Evolutionary conservation across 257 asterid species (phyloP), one percentile per base, ranked within the genome.

Genomic region (Gentiana straminea): DNA sequence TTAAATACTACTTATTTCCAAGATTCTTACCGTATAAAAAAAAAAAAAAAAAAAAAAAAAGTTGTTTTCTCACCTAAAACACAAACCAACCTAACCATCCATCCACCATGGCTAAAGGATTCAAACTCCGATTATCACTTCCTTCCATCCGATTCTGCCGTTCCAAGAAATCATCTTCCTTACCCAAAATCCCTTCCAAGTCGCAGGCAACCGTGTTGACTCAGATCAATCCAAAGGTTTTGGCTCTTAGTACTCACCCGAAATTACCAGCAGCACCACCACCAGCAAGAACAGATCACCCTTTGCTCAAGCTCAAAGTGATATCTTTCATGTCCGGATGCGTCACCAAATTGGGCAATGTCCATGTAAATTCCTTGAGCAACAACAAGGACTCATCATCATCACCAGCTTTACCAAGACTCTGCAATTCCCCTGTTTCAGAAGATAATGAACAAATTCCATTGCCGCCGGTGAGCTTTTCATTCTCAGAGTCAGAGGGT

Each of bases 191-290:
- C 67, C 79, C 83, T 47, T 10, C 62, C 46, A 41, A 5, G 12
- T 0, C 15, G 69, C 76, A 33, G 13, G 51, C 55, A 41, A 12
- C 36, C 63, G 51, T 53, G 4, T 56, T 54, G 39, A 57, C 80
- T 48, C 73, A 79, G 49, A 8, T 58, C 51, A 71, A 67, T 68
- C 68, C 75, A 3, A 76, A 67, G 49, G 32, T 73, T 1, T 62
- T 70, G 32, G 81, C 77, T 60, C 51, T 74, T 24, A 0, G 24
- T 46, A 51, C 71, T 8, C 64, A 65, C 61, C 83, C 86, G 37
- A 43, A 37, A 12, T 66, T 73, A 47, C 92, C 89, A 24, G 36
- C 46, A 41, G 24, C 63, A 35, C 84, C 88, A 2, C 89, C 83
- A 35, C 85, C 81, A 2, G 59, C 85, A 46, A 70, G 85, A 2